Percentiles rank a stretch among this genome's conserved stretches.
These are phyloP conservation scores for Agaricus subrufescens DNA, from an alignment of 768 basidiomycete genomes.

Conservation along the genomic window DNA sequence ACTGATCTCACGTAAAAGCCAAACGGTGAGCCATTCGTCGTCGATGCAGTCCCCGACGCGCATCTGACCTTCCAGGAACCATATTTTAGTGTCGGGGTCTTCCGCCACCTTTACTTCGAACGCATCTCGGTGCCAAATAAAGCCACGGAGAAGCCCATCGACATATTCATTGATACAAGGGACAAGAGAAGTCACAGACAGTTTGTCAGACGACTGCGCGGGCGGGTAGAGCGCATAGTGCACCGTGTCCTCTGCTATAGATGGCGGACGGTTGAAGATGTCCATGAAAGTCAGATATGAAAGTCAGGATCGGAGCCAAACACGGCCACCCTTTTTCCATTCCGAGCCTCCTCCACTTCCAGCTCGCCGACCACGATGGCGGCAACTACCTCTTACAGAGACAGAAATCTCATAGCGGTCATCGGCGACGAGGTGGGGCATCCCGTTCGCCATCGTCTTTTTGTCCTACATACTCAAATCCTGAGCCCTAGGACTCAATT, in stretches of 20 bases:
- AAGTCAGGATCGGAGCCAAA: conserved; percentile 5
- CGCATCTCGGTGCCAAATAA: conserved; percentile 82
- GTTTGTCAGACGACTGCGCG: conserved; percentile 46
- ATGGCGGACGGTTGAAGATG: conserved; percentile 68
- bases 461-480: conserved; percentile 7
- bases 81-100: conserved; percentile 34
- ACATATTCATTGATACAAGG: conserved; percentile 59
- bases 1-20: conserved; percentile 78
- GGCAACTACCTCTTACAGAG: conserved; percentile 56
- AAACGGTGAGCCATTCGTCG: conserved; percentile 96
- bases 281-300: conserved; percentile 37
- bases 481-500: conserved; percentile 76
- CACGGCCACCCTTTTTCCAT: conserved; percentile 7
- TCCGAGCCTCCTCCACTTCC: neutral
- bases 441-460: neutral
- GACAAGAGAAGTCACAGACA: conserved; percentile 60
- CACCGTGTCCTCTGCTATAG: conserved; percentile 84
- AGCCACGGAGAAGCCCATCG: conserved; percentile 47
- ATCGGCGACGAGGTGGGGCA: conserved; percentile 92
- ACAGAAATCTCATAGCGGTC: conserved; percentile 86
- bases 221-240: conserved; percentile 72
- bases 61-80: conserved; percentile 77
- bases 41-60: conserved; percentile 95
- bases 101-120: conserved; percentile 72
- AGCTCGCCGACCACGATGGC: conserved; percentile 34